phyloP scores from a whole-genome alignment of 2,329 filamentous ascomycete species.

The Scedosporium boydii region DNA sequence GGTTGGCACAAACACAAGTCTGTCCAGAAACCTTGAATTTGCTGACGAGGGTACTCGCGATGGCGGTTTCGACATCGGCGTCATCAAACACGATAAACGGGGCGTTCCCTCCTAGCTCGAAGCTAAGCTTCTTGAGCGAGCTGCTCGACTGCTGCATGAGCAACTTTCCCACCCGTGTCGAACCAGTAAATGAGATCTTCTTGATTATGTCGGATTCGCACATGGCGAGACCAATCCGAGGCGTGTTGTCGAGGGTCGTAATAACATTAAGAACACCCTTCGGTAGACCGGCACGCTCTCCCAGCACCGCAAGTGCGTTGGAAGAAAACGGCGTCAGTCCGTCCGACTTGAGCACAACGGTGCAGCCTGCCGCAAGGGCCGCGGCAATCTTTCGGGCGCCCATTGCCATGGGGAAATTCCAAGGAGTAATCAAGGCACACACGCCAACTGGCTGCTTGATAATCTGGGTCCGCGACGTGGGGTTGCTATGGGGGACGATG shows the following conservation, averaged over 20 bases:
- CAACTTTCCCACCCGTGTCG: slow-evolving; percentile 28
- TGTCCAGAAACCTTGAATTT: slow-evolving; percentile 68
- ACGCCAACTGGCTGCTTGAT: slow-evolving; percentile 23
- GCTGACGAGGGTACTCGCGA: slow-evolving; percentile 54
- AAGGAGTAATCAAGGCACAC: slow-evolving; percentile 23
- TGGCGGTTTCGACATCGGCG: slow-evolving; percentile 59
- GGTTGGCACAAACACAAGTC: slow-evolving; percentile 59
- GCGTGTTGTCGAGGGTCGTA: slow-evolving; percentile 67
- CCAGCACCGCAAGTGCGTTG: slow-evolving; percentile 74
- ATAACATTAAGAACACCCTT: slow-evolving; percentile 82
- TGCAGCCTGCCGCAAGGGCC: slow-evolving; percentile 61
- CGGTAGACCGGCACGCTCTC: slow-evolving; percentile 74
- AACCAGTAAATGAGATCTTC: slow-evolving; percentile 68
- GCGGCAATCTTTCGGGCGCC: slow-evolving; percentile 36
- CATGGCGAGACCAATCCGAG: slow-evolving; percentile 57
- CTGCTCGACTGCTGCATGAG: slow-evolving; percentile 62
- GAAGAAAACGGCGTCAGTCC: slow-evolving; percentile 84
- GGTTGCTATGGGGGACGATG: slow-evolving; percentile 45
- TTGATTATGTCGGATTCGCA: slow-evolving; percentile 35
- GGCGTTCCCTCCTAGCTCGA: slow-evolving; percentile 65
- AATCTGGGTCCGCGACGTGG: slow-evolving; percentile 40
- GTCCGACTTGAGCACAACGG: slow-evolving; percentile 76
- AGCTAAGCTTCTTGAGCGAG: slow-evolving; percentile 64
- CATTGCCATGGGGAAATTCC: slow-evolving; percentile 54
- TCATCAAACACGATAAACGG: slow-evolving; percentile 73